Base-by-base conservation (phyloP, 306 rosid species). In the Styphnolobium japonicum region DNA sequence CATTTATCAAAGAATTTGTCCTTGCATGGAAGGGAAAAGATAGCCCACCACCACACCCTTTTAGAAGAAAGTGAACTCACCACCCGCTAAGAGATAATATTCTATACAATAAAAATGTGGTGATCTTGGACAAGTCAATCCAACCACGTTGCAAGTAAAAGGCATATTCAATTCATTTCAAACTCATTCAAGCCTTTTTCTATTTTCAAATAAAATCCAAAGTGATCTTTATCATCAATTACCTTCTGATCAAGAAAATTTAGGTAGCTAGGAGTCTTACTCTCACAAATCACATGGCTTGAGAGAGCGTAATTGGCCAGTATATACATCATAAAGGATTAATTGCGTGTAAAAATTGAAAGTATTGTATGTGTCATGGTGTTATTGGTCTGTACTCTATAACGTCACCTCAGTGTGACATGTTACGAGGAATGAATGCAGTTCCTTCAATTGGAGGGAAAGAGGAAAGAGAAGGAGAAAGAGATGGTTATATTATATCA, bases 21-120 rank as follows among this genome's bases (percentile, higher is more conserved):
- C 85, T 83, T 79, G 93, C 85, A 67, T 86, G 86, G 34, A 81
- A 82, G 85, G 55, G 83, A 71, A 83, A 82, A 80, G 83, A 89
- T 83, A 81, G 87, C 84, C 89, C 90, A 80, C 89, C 91, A 68
- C 89, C 91, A 82, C 98, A 84, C 90, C 88, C 87, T 88, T 89
- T 84, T 86, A 67, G 85, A 79, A 86, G 98, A 84, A 90, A 88
- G 88, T 92, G 98, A 87, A 85, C 74, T 78, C 97, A 90, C 91
- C 81, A 80, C 89, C 87, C 76, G 49, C 40, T 36, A 6, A n/a
- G 36, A 48, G 70, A 72, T 67, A 81, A 46, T 64, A 67, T 81
- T 76, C 52, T 58, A 40, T 33, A 53, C 49, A 75, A 39, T 23
- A 75, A 37, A 73, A 58, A 48, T 63, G 23, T 16, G 36, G 48